Conservation (phyloP, 768 basidiomycete species). For the Russula foetens region DNA sequence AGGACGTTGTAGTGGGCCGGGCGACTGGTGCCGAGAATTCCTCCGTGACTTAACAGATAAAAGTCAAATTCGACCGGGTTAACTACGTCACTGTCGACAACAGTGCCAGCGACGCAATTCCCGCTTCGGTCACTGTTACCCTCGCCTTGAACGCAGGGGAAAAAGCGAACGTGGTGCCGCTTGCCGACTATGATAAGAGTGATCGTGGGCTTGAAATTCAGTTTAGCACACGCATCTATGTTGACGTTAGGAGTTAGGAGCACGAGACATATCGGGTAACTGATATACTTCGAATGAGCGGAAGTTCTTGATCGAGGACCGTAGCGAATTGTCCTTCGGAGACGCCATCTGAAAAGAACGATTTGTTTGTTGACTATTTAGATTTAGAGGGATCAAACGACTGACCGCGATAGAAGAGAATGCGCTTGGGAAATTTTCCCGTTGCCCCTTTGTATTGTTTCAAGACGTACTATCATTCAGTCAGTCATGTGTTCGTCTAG, state of each 20-base stretch:
- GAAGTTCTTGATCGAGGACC: slow-evolving; percentile 50
- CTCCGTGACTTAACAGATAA: slow-evolving; percentile 71
- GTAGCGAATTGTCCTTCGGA: slow-evolving; percentile 47
- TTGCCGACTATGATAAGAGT: slow-evolving; percentile 79
- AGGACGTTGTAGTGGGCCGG: slow-evolving; percentile 52
- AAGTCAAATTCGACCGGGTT: slow-evolving; percentile 73
- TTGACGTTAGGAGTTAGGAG: not conserved
- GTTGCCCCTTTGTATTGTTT: slow-evolving; percentile 45
- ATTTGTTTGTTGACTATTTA: not conserved
- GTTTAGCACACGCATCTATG: slow-evolving; percentile 56
- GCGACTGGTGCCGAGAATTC: slow-evolving; percentile 67
- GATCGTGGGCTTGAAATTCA: slow-evolving; percentile 55
- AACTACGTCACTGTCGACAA: slow-evolving; percentile 61
- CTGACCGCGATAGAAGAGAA: slow-evolving; percentile 70
- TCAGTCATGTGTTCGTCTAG: not conserved
- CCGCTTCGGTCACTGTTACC: slow-evolving; percentile 61
- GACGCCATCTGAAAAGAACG: slow-evolving; percentile 35
- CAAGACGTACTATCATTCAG: slow-evolving; percentile 39
- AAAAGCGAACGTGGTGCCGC: slow-evolving; percentile 60
- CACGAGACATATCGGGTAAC: not conserved
- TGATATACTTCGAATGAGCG: slow-evolving; percentile 45
- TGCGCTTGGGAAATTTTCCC: slow-evolving; percentile 60
- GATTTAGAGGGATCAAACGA: not conserved
- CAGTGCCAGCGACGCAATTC: slow-evolving; percentile 72
- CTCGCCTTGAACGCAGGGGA: slow-evolving; percentile 37